Conservation (phyloP, 805 yeast species). For the Metschnikowia colocasiae region DNA sequence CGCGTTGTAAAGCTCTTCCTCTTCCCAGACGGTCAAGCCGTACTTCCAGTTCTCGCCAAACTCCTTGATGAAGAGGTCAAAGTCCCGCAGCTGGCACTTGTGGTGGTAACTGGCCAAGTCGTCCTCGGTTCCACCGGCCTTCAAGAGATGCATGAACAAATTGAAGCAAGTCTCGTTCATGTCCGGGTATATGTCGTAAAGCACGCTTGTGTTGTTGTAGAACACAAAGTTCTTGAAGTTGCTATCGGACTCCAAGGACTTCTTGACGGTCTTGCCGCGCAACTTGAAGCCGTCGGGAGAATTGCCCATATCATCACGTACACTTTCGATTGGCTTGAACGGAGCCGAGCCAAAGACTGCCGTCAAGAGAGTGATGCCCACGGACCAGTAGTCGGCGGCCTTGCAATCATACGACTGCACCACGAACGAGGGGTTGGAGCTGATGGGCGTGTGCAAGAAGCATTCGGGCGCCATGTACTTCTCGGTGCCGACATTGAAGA, state of each 20-base stretch:
- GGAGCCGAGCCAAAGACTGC: constrained; percentile 52
- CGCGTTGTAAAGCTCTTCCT: constrained; percentile 22
- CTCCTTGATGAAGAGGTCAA: constrained; percentile 31
- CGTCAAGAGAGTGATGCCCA: constrained; percentile 49
- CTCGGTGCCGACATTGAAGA: constrained; percentile 52
- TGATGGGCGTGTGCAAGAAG: constrained; percentile 18
- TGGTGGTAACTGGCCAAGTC: constrained; percentile 21
- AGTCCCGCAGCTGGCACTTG: constrained; percentile 30
- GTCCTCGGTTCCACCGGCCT: constrained; percentile 35
- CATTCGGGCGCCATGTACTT: constrained; percentile 59
- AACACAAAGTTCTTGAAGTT: constrained; percentile 44
- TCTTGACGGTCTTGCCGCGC: constrained; percentile 8
- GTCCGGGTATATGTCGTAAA: constrained; percentile 48
- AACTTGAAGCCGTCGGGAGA: constrained; percentile 9
- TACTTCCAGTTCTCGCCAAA: constrained; percentile 28
- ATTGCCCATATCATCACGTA: constrained; percentile 7
- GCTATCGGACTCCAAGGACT: constrained; percentile 30
- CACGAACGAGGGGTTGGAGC: constrained; percentile 4
- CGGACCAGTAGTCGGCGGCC: constrained; percentile 53
- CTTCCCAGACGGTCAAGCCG: constrained; percentile 49
- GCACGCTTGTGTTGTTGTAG: constrained; percentile 34
- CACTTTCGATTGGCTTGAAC: constrained; percentile 34
- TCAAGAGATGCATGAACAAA: constrained; percentile 40
- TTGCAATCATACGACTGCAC: constrained; percentile 36
- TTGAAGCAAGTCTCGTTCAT: constrained; percentile 42